phyloP scores from a whole-genome alignment of 1,139 yeast genomes.

The Kodamaea suecica region DNA sequence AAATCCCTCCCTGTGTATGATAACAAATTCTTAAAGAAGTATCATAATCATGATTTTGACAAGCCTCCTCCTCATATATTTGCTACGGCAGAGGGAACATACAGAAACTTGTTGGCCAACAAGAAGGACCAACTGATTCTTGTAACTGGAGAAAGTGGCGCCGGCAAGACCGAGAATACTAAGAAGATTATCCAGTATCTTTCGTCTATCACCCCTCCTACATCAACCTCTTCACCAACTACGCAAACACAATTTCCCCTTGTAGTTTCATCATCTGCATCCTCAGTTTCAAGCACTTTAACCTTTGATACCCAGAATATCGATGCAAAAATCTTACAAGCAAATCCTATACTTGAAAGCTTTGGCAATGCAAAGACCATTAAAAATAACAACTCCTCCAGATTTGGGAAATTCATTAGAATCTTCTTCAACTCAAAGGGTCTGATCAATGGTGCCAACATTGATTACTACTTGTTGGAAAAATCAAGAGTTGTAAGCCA shows the following conservation, averaged over 20 bases:
- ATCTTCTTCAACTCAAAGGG: constrained; percentile 70
- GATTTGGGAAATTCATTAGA: constrained; percentile 95
- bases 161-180: constrained; percentile 98
- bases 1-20: constrained; percentile 73
- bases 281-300: constrained; percentile 7
- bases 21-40: constrained; percentile 51
- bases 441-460: constrained; percentile 80
- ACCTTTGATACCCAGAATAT: constrained; percentile 33
- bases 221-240: constrained; percentile 8
- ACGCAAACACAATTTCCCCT: constrained; percentile 3
- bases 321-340: constrained; percentile 84
- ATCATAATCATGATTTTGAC: constrained; percentile 46
- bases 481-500: constrained; percentile 92
- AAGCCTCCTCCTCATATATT: constrained; percentile 81
- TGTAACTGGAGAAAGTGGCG: constrained; percentile 98
- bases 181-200: constrained; percentile 91
- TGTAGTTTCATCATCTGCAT: constrained; percentile 4
- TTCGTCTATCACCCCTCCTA: constrained; percentile 59
- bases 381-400: constrained; percentile 88
- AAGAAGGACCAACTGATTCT: constrained; percentile 82
- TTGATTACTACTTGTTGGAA: constrained; percentile 91
- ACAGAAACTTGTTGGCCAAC: constrained; percentile 67
- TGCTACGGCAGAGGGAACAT: constrained; percentile 88
- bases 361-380: constrained; percentile 98
- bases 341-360: constrained; percentile 93